Evolutionary conservation across 257 asterid species (phyloP).

Genomic region (Ajuga chamaepitys): DNA sequence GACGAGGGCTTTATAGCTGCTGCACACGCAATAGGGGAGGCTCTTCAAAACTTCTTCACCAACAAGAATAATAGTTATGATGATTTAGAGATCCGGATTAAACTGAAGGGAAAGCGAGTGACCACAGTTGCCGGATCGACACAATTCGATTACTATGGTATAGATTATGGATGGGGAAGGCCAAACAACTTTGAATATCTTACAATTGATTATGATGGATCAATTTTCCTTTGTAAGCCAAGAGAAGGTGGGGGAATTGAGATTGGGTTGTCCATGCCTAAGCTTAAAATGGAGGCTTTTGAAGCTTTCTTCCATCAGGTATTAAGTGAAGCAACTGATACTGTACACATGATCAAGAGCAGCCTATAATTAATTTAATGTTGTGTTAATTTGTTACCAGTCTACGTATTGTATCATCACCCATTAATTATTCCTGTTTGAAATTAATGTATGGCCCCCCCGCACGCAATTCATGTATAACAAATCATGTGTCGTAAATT

Average conservation of each 20-base stretch:
- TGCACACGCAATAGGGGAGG: neutral
- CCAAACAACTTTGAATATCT: neutral
- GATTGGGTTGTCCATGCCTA: neutral
- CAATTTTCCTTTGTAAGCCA: neutral
- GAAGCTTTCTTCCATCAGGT: neutral
- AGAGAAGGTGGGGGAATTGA: neutral
- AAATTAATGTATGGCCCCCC: too few relatives aligned
- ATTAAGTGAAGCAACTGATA: too few relatives aligned
- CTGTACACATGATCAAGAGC: neutral
- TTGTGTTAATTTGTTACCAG: too few relatives aligned
- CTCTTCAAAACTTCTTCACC: neutral
- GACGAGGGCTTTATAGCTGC: neutral
- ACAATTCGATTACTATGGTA: neutral
- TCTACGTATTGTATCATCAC: too few relatives aligned
- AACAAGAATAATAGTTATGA: neutral
- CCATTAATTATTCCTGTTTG: too few relatives aligned
- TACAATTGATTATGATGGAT: neutral
- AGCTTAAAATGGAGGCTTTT: conserved; percentile 5
- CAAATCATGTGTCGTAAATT: too few relatives aligned
- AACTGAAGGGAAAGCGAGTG: neutral
- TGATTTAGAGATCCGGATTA: neutral
- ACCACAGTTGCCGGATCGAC: neutral
- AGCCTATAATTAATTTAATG: neutral
- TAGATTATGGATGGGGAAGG: conserved; percentile 22
- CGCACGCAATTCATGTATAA: too few relatives aligned